Base-by-base conservation (phyloP, 2,329 filamentous ascomycete species). In the Neopestalotiopsis sp. region DNA sequence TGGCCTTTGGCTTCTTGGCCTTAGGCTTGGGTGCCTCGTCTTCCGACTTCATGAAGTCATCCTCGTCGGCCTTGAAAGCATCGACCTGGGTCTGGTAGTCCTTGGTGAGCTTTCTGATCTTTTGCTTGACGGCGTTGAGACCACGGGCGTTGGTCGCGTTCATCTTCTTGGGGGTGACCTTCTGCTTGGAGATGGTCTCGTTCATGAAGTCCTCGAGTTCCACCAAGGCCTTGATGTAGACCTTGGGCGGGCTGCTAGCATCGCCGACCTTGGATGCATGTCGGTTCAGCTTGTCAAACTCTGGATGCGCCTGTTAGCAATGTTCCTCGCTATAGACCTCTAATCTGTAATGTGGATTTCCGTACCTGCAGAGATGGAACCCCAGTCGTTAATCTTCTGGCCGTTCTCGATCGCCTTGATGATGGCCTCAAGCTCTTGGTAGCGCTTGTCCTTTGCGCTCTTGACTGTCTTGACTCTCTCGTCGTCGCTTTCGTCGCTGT, bases 91-190 rank as follows among this genome's bases (percentile, higher is more conserved):
- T 86, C 78, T 94, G 90, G 84, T 95, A 95, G 73, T 98, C 95
- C 84, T 97, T 97, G 88, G 95, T 97, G 84, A 95, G 95, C 89
- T 98, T 98, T 90, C 95, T 95, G 86, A 99, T 94, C 84, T 95
- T 95, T 83, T 99, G 96, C 85, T 98, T 97, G 78, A 98, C 93
- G 71, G 95, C 94, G 81, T 98, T 99, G 78, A 99, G 89, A 77
- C 95, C 94, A 83, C 94, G 94, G 73, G 94, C 92, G 79, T 95
- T 97, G 78, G 92, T 96, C 71, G 95, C 94, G 84, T 97, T 99
- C 95, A 98, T 97, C 89, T 98, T 98, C 90, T 98, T 98, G 72
- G 92, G 90, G 2, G 93, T 93, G 74, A 97, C 93, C 87, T 99
- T 99, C 80, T 97, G 94, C 88, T 98, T 98, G 76, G 94, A 90